A percentile compares a stretch with the other conserved stretches of the same genome.
Conservation (phyloP, 139 green algal species). For the Chlorella sp. region DNA sequence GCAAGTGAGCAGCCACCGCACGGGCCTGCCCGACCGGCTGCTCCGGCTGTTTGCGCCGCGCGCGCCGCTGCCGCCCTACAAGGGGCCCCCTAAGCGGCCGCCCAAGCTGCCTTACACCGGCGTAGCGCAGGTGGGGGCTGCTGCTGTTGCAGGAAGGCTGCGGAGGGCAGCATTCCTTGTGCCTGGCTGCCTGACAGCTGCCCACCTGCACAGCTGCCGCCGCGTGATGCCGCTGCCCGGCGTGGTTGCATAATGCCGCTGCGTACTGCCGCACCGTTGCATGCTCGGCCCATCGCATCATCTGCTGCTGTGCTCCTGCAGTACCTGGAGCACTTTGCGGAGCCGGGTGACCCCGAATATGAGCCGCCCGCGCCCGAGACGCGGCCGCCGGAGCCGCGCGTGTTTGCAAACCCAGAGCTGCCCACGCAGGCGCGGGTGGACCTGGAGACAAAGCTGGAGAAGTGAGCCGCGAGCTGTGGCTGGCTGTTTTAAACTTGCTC, state of each 20-base stretch:
- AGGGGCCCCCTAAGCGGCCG: slow-evolving; percentile 35
- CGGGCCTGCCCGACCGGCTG: slow-evolving; percentile 76
- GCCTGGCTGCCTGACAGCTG: too few species aligned
- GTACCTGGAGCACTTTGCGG: slow-evolving; percentile 73
- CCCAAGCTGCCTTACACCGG: slow-evolving; percentile 60
- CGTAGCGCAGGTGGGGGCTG: slow-evolving; percentile 41
- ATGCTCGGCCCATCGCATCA: too few species aligned
- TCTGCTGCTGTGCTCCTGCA: not conserved
- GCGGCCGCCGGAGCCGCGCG: slow-evolving; percentile 37
- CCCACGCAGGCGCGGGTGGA: slow-evolving; percentile 69
- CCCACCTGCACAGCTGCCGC: too few species aligned
- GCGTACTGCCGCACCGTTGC: too few species aligned
- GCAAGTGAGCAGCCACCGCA: slow-evolving; percentile 67
- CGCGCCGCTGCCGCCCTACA: slow-evolving; percentile 33
- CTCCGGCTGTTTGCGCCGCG: slow-evolving; percentile 77
- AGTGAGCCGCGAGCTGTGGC: too few species aligned
- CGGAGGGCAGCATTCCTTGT: too few species aligned
- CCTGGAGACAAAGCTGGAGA: slow-evolving; percentile 73
- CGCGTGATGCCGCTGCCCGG: too few species aligned
- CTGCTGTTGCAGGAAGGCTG: too few species aligned
- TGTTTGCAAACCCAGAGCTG: slow-evolving; percentile 80
- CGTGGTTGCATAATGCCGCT: too few species aligned
- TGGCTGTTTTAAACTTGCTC: too few species aligned
- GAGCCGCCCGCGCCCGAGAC: slow-evolving; percentile 61
- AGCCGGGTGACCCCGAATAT: slow-evolving; percentile 76